Evolutionary conservation across 202 grass and related monocot species (phyloP).

Genomic region (Miscanthus sacchariflorus): DNA sequence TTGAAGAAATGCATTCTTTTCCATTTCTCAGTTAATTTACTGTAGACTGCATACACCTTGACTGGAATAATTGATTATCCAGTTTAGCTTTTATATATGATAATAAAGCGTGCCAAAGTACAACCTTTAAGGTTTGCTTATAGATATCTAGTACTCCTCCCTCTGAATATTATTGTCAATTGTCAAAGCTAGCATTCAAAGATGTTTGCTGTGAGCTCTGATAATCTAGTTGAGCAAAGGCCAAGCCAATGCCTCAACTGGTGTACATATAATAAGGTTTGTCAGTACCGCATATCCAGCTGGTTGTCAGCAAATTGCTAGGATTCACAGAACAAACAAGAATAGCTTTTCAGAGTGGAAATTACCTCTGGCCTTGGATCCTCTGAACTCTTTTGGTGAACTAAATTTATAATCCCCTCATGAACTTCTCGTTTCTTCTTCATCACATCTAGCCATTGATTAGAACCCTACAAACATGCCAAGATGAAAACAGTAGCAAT

Average conservation of each 20-base stretch:
- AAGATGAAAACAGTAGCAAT: slow-evolving; percentile 24
- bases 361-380: slow-evolving; percentile 61
- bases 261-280: slow-evolving; percentile 28
- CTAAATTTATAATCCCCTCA: slow-evolving; percentile 87
- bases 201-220: not conserved
- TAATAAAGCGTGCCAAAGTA: not conserved
- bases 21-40: not conserved
- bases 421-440: slow-evolving; percentile 92
- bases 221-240: not conserved
- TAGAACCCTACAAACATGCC: slow-evolving; percentile 62
- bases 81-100: not conserved
- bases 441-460: slow-evolving; percentile 90
- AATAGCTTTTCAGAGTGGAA: slow-evolving; percentile 29
- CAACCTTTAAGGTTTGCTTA: not conserved
- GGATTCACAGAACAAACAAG: slow-evolving; percentile 17
- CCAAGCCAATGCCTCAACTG: not conserved
- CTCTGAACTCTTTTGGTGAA: slow-evolving; percentile 63
- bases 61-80: slow-evolving; percentile 11
- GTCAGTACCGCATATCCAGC: not conserved
- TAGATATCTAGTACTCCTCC: not conserved
- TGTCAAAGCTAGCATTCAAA: slow-evolving; percentile 28
- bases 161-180: slow-evolving; percentile 2
- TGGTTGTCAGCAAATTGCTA: slow-evolving; percentile 5
- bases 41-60: slow-evolving; percentile 10
- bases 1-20: slow-evolving; percentile 10